Percentiles rank a stretch among this genome's conserved stretches.
These are phyloP conservation scores for Cercospora sp. DNA, from an alignment of 2,329 filamentous ascomycete genomes.

Conservation along the genomic window DNA sequence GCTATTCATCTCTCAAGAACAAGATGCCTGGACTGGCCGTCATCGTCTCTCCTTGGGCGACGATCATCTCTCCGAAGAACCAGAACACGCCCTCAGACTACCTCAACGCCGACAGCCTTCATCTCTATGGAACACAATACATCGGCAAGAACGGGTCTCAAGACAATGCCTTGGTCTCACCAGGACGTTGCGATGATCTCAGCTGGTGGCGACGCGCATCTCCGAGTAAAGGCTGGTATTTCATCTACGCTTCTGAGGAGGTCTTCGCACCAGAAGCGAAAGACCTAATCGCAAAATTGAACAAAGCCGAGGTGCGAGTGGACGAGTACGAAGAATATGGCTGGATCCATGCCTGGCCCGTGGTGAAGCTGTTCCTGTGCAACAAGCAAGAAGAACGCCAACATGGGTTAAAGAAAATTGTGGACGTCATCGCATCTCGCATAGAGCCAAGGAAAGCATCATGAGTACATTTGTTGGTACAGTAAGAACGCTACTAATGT, in stretches of 20 bases:
- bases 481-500: neutral
- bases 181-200: constrained; percentile 66
- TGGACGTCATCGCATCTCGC: constrained; percentile 31
- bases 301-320: constrained; percentile 56
- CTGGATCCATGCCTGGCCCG: constrained; percentile 80
- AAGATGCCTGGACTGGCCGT: constrained; percentile 62
- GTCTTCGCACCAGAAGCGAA: constrained; percentile 72
- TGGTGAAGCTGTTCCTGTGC: constrained; percentile 62
- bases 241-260: constrained; percentile 75
- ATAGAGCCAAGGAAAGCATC: constrained; percentile 20
- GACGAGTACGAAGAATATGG: constrained; percentile 61
- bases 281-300: constrained; percentile 58
- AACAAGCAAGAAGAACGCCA: constrained; percentile 49
- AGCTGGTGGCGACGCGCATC: constrained; percentile 66
- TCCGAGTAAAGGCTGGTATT: constrained; percentile 65
- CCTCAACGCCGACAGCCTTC: constrained; percentile 65
- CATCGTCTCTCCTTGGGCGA: constrained; percentile 79
- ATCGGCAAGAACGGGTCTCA: constrained; percentile 53
- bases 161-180: constrained; percentile 63
- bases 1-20: constrained; percentile 45
- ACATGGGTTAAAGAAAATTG: constrained; percentile 50
- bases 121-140: constrained; percentile 71
- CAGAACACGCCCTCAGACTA: constrained; percentile 73
- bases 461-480: constrained; percentile 6
- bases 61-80: constrained; percentile 67